Conservation (phyloP, 2,329 filamentous ascomycete genomes). For the Aspergillus fumigatiaffinis region DNA sequence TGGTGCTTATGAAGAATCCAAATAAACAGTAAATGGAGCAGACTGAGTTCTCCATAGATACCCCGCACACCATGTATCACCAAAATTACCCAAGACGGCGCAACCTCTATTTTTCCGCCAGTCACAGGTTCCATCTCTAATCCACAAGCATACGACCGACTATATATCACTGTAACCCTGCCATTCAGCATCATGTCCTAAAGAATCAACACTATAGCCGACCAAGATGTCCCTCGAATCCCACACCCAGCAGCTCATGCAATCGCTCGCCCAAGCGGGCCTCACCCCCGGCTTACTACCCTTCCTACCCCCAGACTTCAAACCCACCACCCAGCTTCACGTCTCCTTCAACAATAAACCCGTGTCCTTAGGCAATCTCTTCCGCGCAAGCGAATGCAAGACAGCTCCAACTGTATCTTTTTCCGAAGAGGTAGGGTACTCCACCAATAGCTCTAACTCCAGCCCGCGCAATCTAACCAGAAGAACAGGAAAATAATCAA, state of each 20-base stretch:
- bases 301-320: slow-evolving; percentile 8
- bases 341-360: slow-evolving; percentile 6
- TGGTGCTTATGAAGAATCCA: too few relatives aligned
- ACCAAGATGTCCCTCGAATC: slow-evolving; percentile 1
- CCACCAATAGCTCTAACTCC: not conserved
- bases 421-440: slow-evolving; percentile 4
- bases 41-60: not conserved
- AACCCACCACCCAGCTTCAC: slow-evolving; percentile 2
- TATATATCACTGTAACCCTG: not conserved
- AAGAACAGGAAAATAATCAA: not conserved
- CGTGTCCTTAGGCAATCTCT: slow-evolving; percentile 7
- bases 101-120: not conserved
- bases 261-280: not conserved
- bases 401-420: slow-evolving; percentile 6
- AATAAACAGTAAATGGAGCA: not conserved
- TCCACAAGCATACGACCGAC: not conserved
- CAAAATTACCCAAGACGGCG: not conserved
- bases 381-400: slow-evolving; percentile 14
- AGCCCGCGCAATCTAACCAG: not conserved
- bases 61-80: not conserved
- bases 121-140: not conserved
- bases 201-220: not conserved
- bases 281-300: not conserved
- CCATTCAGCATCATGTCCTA: not conserved
- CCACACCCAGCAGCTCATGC: not conserved